Percentiles rank a stretch among this genome's conserved stretches.
phyloP scores from a whole-genome alignment of 768 basidiomycete genomes.

The Leccinum sublutescens region DNA sequence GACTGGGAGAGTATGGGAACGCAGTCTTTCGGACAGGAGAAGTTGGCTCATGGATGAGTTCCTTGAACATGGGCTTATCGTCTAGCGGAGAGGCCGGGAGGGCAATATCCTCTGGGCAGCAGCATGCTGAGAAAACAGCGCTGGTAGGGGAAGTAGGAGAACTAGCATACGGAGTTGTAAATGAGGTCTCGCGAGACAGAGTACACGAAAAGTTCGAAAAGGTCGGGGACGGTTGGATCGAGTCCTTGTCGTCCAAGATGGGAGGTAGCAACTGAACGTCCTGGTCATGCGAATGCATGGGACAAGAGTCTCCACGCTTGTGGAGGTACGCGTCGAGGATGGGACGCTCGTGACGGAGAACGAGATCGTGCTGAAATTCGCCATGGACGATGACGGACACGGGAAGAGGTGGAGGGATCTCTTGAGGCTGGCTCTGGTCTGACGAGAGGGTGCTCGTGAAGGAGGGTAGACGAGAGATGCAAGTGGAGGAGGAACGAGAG shows the following conservation, averaged over 20 bases:
- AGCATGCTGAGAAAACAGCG: slow-evolving; percentile 17
- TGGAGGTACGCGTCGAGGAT: slow-evolving; percentile 13
- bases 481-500: slow-evolving; percentile 30
- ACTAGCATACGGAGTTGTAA: slow-evolving; percentile 26
- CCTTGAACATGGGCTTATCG: slow-evolving; percentile 7
- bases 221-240: slow-evolving; percentile 27
- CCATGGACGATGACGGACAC: slow-evolving; percentile 33
- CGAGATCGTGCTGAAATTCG: slow-evolving; percentile 27
- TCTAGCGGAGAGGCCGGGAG: slow-evolving; percentile 26
- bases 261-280: slow-evolving; percentile 18
- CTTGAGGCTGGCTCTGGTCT: slow-evolving; percentile 31
- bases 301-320: slow-evolving; percentile 16
- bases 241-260: slow-evolving; percentile 26
- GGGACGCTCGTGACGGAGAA: slow-evolving; percentile 17
- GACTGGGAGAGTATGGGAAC: slow-evolving; percentile 9
- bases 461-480: slow-evolving; percentile 33
- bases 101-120: slow-evolving; percentile 23
- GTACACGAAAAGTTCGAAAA: slow-evolving; percentile 29
- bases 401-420: slow-evolving; percentile 24
- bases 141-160: slow-evolving; percentile 23
- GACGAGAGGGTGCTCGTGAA: slow-evolving; percentile 35
- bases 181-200: slow-evolving; percentile 25
- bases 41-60: background rate
- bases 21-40: slow-evolving; percentile 4
- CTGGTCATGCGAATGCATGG: slow-evolving; percentile 8